Evolutionary conservation across 2,329 filamentous ascomycete species (phyloP).

Genomic region (Triangularia setosa): DNA sequence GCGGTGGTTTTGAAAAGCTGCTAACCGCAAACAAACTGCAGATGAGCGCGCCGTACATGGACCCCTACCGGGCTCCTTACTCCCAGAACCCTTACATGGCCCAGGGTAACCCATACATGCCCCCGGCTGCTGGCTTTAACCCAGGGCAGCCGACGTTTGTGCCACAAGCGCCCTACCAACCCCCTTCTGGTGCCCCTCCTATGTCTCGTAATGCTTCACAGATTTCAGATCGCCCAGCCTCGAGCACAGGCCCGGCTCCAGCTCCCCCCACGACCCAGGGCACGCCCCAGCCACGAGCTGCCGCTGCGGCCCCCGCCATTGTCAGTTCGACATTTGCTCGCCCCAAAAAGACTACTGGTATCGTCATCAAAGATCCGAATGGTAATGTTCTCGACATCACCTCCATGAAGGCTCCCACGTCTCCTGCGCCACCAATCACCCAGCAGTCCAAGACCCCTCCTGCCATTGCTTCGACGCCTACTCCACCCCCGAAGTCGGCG

Average conservation of each 20-base stretch:
- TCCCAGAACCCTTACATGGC: slow-evolving; percentile 2
- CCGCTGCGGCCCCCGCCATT: slow-evolving; percentile 45
- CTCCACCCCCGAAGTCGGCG: slow-evolving; percentile 72
- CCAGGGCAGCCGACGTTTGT: slow-evolving; percentile 48
- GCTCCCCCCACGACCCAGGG: slow-evolving; percentile 58
- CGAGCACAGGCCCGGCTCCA: slow-evolving; percentile 63
- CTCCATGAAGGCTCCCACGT: slow-evolving; percentile 53
- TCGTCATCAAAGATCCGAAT: slow-evolving; percentile 78
- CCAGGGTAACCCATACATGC: slow-evolving; percentile 40
- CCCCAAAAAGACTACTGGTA: slow-evolving; percentile 64
- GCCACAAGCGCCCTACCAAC: slow-evolving; percentile 33
- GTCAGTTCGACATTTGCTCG: slow-evolving; percentile 46
- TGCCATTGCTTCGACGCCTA: slow-evolving; percentile 69
- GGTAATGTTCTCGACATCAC: slow-evolving; percentile 73
- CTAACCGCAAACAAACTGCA: slow-evolving; percentile 65
- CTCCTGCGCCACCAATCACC: slow-evolving; percentile 49
- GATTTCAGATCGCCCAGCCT: slow-evolving; percentile 61
- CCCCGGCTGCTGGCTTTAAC: slow-evolving; percentile 39
- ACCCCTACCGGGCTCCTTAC: slow-evolving; percentile 35
- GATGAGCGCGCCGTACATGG: slow-evolving; percentile 39
- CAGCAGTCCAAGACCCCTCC: slow-evolving; percentile 62
- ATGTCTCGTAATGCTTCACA: slow-evolving; percentile 86
- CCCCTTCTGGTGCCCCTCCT: slow-evolving; percentile 51
- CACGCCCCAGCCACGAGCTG: slow-evolving; percentile 59
- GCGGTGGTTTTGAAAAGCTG: slow-evolving; percentile 66